Evolutionary conservation across 441 rosid genomes (phyloP), one percentile per base, ranked within the genome.

Genomic region (Biscutella auriculata): DNA sequence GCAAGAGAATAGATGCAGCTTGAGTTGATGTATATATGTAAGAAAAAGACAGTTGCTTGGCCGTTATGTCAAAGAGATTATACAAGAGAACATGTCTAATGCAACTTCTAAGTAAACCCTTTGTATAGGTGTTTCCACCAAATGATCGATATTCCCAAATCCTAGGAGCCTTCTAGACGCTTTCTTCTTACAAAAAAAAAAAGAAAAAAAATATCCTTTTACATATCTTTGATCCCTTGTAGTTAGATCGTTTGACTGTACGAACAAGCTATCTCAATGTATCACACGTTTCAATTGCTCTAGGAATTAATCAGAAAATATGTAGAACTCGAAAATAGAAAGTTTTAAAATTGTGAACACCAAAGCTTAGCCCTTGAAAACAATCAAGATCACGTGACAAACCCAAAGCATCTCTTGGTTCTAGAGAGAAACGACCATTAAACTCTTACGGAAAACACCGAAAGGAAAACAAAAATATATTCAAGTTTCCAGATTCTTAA

Each of bases 91-190:
- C 10, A 57, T 48, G 5, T 64, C 34, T 58, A 59, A 66, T 52
- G 36, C 43, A 68, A 48, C 41, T 68, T 42, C 23, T 32, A 67
- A 53, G 62, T 9, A 53, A 67, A 52, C 25, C 57, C 9, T 46
- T 14, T 39, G 62, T 26, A 33, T 16, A 67, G 53, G 13, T 53
- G 42, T 67, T 11, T 46, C 37, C 17, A 53, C 4, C 6, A n/a
- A 58, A 51, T 25, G 15, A 53, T n/a, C 43, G 5, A 56, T 32
- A 9, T 56, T 14, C 40, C 43, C 28, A 53, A 66, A 60, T 67
- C 62, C 62, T 67, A 60, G 33, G 62, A 53, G 62, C 33, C 45
- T 60, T 45, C n/a, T 46, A 53, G 13, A 60, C 12, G 71, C n/a
- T 53, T 53, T 21, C 37, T 52, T 44, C 6, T 19, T 43, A 51